Base-by-base conservation (phyloP, 2,329 filamentous ascomycete species). In the Tolypocladium sp. region DNA sequence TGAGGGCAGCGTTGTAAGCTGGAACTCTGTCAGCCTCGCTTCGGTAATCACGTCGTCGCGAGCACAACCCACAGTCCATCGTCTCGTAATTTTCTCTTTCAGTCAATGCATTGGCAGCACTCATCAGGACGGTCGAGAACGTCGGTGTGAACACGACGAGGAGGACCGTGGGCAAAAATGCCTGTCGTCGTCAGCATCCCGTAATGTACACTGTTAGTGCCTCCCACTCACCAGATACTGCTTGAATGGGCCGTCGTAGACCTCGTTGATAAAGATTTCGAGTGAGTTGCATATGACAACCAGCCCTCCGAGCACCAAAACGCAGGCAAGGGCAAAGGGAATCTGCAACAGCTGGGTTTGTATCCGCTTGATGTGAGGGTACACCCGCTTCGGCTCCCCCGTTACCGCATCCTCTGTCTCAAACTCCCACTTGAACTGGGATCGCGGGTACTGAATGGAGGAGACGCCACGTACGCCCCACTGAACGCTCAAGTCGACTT, bases 211-310 rank as follows among this genome's bases (percentile, higher is more conserved):
- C 40, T 6, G 4, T 54, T 5, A 41, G 22, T 15, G 37, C 33
- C 8, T 40, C 3, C 8, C 58, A 73, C 85, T 72, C 73, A 92
- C 91, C 65, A 99, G 73, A 61, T 95, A 87, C 25, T 83, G 82
- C 76, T 97, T 96, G 63, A 96, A 85, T 0, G 92, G 91, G 0
- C 94, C 94, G 61, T 87, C 83, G 73, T 99, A 97, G 20, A 97
- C 86, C 73, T 99, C 92, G 0, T 90, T 92, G 65, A 99, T 91
- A 75, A 97, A 97, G 38, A 97, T 91, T 71, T 99, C 94, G 62
- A 97, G 90, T 9, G 87, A 90, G 72, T 97, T 97, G 69, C 91
- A 94, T 17, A 85, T 85, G 15, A 90, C 86, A 63, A 97, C 96
- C 65, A 97, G 78, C 22, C 86, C 85, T 1, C 93, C 93, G 8